Evolutionary conservation across 2,329 filamentous ascomycete genomes (phyloP).

Genomic region (Penicillium freii): DNA sequence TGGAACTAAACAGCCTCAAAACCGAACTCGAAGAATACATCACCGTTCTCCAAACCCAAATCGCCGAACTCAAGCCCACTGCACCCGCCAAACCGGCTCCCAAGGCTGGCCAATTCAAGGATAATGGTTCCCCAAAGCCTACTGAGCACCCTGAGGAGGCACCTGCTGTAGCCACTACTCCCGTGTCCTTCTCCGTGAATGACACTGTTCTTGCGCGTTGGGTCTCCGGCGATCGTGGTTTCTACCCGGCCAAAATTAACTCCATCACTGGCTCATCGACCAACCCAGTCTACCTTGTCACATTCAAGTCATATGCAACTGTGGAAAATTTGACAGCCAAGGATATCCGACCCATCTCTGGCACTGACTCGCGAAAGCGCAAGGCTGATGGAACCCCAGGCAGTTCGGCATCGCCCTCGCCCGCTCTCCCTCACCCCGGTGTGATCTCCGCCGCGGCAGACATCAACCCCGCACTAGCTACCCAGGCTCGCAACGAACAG

Average conservation of each 20-base stretch:
- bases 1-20: constrained; percentile 73
- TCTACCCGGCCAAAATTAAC: constrained; percentile 89
- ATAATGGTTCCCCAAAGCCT: constrained; percentile 58
- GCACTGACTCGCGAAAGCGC: constrained; percentile 68
- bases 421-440: constrained; percentile 46
- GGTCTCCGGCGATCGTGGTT: constrained; percentile 81
- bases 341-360: constrained; percentile 75
- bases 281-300: constrained; percentile 89
- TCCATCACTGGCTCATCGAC: constrained; percentile 90
- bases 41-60: constrained; percentile 71
- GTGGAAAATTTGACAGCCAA: constrained; percentile 78
- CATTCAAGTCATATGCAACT: constrained; percentile 82
- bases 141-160: constrained; percentile 51
- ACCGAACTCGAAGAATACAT: constrained; percentile 81
- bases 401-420: constrained; percentile 45
- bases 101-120: constrained; percentile 73
- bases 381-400: constrained; percentile 77
- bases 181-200: constrained; percentile 74
- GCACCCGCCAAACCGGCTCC: constrained; percentile 50
- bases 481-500: constrained; percentile 63
- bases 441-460: constrained; percentile 67
- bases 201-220: constrained; percentile 89
- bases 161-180: constrained; percentile 45
- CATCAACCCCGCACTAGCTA: constrained; percentile 64
- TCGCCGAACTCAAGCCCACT: constrained; percentile 72